Evolutionary conservation across 768 basidiomycete species (phyloP).

Genomic region (Pleurotus platypus): DNA sequence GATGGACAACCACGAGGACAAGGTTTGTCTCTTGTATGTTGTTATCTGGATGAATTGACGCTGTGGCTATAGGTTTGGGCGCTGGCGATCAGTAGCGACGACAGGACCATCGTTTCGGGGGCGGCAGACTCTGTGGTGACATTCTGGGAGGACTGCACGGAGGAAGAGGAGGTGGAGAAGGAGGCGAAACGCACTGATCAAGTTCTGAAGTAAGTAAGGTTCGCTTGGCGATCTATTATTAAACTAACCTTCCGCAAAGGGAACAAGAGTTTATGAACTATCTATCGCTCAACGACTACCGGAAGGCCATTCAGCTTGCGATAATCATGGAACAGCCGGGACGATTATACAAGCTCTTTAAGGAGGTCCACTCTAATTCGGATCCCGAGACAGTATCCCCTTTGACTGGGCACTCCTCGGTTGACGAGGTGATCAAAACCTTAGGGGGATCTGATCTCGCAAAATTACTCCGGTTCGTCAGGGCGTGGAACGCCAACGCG

Average conservation of each 20-base stretch:
- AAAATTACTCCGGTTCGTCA: slow-evolving; percentile 74
- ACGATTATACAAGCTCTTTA: slow-evolving; percentile 77
- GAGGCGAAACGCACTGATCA: slow-evolving; percentile 67
- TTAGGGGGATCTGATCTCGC: slow-evolving; percentile 73
- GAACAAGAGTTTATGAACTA: slow-evolving; percentile 97
- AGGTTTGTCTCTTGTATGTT: slow-evolving; percentile 46
- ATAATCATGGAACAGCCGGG: slow-evolving; percentile 93
- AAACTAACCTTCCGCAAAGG: slow-evolving; percentile 36
- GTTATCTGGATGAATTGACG: slow-evolving; percentile 3
- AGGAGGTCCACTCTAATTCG: slow-evolving; percentile 39
- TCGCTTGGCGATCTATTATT: neutral
- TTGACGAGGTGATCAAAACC: slow-evolving; percentile 80
- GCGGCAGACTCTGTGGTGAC: slow-evolving; percentile 96
- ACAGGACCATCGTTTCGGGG: slow-evolving; percentile 83
- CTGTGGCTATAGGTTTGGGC: slow-evolving; percentile 84
- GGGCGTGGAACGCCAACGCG: slow-evolving; percentile 96
- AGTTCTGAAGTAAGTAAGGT: slow-evolving; percentile 69
- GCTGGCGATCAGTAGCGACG: slow-evolving; percentile 77
- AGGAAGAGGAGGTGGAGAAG: slow-evolving; percentile 73
- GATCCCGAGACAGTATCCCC: slow-evolving; percentile 25
- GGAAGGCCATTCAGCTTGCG: slow-evolving; percentile 86
- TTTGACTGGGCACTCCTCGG: slow-evolving; percentile 65
- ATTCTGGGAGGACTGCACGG: slow-evolving; percentile 95
- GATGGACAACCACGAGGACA: slow-evolving; percentile 96
- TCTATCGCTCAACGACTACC: slow-evolving; percentile 83